Conservation (phyloP, 1,139 yeast genomes). For the Debaryomycetaceae sp. region DNA sequence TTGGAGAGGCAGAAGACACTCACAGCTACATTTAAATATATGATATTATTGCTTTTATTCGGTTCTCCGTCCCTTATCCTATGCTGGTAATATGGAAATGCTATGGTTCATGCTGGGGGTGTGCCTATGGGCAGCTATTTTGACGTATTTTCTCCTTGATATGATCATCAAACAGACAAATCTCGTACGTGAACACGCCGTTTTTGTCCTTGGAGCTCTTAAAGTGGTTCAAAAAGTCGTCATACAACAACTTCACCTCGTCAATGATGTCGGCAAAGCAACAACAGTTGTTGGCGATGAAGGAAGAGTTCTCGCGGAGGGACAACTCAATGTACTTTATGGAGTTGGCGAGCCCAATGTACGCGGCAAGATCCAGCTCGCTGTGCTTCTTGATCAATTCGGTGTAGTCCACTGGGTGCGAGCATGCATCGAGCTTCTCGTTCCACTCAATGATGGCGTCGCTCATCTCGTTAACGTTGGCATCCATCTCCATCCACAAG, state of each 20-base stretch:
- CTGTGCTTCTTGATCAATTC: background rate
- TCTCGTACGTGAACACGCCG: slow-evolving; percentile 7
- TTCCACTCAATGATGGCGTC: slow-evolving; percentile 9
- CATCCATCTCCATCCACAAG: slow-evolving; percentile 7
- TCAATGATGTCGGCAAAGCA: slow-evolving; percentile 1
- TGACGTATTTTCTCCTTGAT: slow-evolving; percentile 5
- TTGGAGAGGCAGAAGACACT: too few relatives aligned
- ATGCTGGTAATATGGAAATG: too few relatives aligned
- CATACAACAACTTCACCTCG: slow-evolving; percentile 8
- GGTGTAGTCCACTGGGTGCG: background rate
- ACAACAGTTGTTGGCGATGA: slow-evolving; percentile 3
- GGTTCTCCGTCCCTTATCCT: too few relatives aligned
- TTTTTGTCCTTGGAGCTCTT: background rate
- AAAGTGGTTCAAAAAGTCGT: slow-evolving; percentile 6
- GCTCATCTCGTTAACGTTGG: slow-evolving; percentile 5
- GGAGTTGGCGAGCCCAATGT: background rate
- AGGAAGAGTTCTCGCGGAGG: slow-evolving; percentile 1
- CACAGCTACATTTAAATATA: too few relatives aligned
- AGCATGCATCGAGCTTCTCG: too few relatives aligned
- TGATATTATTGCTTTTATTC: too few relatives aligned
- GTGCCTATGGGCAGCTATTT: slow-evolving; percentile 3
- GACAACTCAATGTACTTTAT: slow-evolving; percentile 3
- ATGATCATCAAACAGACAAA: slow-evolving; percentile 10
- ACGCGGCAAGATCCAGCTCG: background rate
- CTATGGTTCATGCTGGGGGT: too few relatives aligned